Base-by-base conservation (phyloP, 164 flowering plant genomes). In the Platanus orientalis region DNA sequence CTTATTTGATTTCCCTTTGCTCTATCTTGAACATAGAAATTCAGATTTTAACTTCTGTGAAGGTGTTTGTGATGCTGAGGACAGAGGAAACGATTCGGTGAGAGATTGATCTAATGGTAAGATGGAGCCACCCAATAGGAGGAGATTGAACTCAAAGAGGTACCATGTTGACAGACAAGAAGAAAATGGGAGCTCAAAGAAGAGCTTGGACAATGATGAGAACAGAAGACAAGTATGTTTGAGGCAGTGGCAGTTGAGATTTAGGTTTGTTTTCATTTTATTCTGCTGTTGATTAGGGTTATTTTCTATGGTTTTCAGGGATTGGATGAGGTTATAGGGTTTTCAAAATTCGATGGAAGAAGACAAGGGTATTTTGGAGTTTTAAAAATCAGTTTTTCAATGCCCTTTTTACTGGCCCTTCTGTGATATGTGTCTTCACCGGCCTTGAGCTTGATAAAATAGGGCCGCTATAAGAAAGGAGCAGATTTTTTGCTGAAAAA, bases 321-420 rank as follows among this genome's bases (percentile, higher is more conserved):
- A 28, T 26, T 51, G 19, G 61, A 64, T 45, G 68, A 45, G 61
- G 25, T 64, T 19, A 64, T 64, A n/a, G 68, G 68, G 6, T 61
- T 64, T n/a, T 55, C 54, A 19, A n/a, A n/a, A n/a, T n/a, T n/a
- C n/a, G n/a, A n/a, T n/a, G n/a, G n/a, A n/a, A n/a, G n/a, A n/a
- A n/a, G n/a, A n/a, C n/a, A n/a, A n/a, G n/a, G n/a, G n/a, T n/a
- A n/a, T n/a, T n/a, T n/a, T n/a, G n/a, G n/a, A n/a, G n/a, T n/a
- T n/a, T n/a, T n/a, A n/a, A n/a, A n/a, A n/a, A n/a, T n/a, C n/a
- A n/a, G n/a, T n/a, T n/a, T n/a, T n/a, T n/a, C n/a, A n/a, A n/a
- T n/a, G n/a, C n/a, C n/a, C n/a, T n/a, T n/a, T n/a, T n/a, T n/a
- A n/a, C n/a, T n/a, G n/a, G n/a, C n/a, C n/a, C n/a, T n/a, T n/a